Evolutionary conservation across 2,329 filamentous ascomycete species (phyloP), one percentile per base, ranked within the genome.

Genomic region (Calonectria multiphialidica): DNA sequence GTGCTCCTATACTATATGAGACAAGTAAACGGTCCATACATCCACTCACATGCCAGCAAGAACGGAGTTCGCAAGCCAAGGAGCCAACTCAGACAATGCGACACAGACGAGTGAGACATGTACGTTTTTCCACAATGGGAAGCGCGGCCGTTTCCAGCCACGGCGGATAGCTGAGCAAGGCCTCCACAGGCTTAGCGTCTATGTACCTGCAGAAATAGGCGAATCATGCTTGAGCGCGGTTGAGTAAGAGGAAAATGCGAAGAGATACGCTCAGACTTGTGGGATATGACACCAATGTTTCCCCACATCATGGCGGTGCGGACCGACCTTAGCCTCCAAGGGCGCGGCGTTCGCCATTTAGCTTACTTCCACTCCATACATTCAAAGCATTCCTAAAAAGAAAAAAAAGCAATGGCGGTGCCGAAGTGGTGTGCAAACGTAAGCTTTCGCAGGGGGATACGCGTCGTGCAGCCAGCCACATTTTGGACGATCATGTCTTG

Each of bases 391-490:
- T n/a, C 6, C 21, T 15, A 23, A 40, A 40, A 15, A 8, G 23
- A 37, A 59, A 59, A 37, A 59, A 59, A 59, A 33, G 6, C 12
- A 59, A 59, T 13, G 13, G 18, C 3, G 5, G 6, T 37, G n/a
- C 15, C 15, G 33, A 25, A 40, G 35, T 59, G 53, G 53, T 59
- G 53, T 59, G 53, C n/a, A 21, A 59, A 23, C 15, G 33, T 59
- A 28, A 18, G 21, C 21, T n/a, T 47, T 40, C 21, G n/a, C 53
- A 40, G n/a, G n/a, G 33, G 35, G 33, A 59, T 40, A 59, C 53
- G 33, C 53, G 53, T 40, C 33, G 21, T 40, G 53, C 33, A 57
- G 53, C 53, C 53, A 57, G 53, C 53, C 53, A 57, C 53, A 57
- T 57, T 40, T 57, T 57, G 30, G 13, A 40, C 16, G 3, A 57